Percentiles rank a stretch among this genome's conserved stretches.
phyloP scores from a whole-genome alignment of 2,329 filamentous ascomycete genomes.

The Clonostachys solani region DNA sequence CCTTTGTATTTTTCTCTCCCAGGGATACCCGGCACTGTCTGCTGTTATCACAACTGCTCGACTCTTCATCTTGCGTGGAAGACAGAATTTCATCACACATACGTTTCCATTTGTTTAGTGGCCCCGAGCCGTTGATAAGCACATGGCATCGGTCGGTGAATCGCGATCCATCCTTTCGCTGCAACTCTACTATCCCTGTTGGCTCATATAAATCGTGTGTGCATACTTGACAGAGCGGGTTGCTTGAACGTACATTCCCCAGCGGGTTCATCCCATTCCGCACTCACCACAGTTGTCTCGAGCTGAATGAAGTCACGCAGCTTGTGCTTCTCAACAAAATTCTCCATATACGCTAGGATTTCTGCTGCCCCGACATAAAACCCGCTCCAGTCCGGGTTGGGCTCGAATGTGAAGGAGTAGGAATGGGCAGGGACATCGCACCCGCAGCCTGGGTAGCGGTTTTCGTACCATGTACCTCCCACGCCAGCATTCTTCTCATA shows the following conservation, averaged over 20 bases:
- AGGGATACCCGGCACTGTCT: constrained; percentile 38
- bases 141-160: constrained; percentile 1
- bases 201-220: too few relatives aligned
- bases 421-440: constrained; percentile 56
- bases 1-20: constrained; percentile 40
- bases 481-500: constrained; percentile 18
- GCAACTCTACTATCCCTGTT: constrained; percentile 2
- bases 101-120: constrained; percentile 1
- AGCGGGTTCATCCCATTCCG: constrained; percentile 4
- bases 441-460: constrained; percentile 17
- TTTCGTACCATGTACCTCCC: constrained; percentile 17
- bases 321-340: constrained; percentile 41
- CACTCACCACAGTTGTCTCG: constrained; percentile 28
- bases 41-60: constrained; percentile 15
- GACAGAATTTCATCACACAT: not conserved
- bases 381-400: constrained; percentile 53
- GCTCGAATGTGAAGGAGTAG: constrained; percentile 59
- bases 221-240: constrained; percentile 10
- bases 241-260: constrained; percentile 25
- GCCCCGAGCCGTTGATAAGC: constrained; percentile 6
- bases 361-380: constrained; percentile 52
- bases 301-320: constrained; percentile 43
- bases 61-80: constrained; percentile 34
- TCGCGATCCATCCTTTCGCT: not conserved
- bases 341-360: constrained; percentile 49